Evolutionary conservation across 2,329 filamentous ascomycete species (phyloP), one percentile per base, ranked within the genome.

Genomic region (Colletotrichum tamarilloi): DNA sequence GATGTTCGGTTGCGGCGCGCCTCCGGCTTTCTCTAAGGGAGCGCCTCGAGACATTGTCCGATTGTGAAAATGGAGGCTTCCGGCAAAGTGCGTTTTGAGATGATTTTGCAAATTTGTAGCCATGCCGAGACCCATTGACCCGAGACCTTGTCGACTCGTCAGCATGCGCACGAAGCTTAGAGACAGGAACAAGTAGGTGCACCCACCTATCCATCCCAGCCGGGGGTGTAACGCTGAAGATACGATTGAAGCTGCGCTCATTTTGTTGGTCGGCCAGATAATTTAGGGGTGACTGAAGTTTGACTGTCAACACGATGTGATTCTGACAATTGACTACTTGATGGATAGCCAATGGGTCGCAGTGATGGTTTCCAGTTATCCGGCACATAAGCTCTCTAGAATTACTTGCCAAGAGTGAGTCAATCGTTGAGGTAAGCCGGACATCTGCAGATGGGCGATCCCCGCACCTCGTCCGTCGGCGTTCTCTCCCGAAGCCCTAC

Each of bases 101-200:
- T 88, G 78, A 30, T 80, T 84, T 53, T 88, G 87, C 0, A 89
- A 79, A 69, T 89, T 88, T 7, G 77, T 79, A 1, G 87, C 84
- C 87, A 89, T 89, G 1, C 78, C 80, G 0, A 83, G 78, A 1
- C 87, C 87, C 87, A 89, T 89, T 1, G 85, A 88, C 1, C 87
- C 87, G 0, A 89, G 82, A 4, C 87, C 87, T 77, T 12, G 12
- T 2, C 24, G 1, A 8, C 2, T 24, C 6, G 12, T 32, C 7
- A 32, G 30, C 30, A 32, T 32, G 30, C 30, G 30, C 30, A 32
- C 9, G 30, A 32, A 32, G 30, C 2, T 32, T 11, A 32, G 30
- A 9, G 30, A 32, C 30, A 32, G 30, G 30, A 32, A 11, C 9
- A 11, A 32, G 30, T 9, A 32, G 30, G 30, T 32, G 30, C 30